Evolutionary conservation across 2,329 filamentous ascomycete species (phyloP).

Genomic region (Metarhizium guizhouense): DNA sequence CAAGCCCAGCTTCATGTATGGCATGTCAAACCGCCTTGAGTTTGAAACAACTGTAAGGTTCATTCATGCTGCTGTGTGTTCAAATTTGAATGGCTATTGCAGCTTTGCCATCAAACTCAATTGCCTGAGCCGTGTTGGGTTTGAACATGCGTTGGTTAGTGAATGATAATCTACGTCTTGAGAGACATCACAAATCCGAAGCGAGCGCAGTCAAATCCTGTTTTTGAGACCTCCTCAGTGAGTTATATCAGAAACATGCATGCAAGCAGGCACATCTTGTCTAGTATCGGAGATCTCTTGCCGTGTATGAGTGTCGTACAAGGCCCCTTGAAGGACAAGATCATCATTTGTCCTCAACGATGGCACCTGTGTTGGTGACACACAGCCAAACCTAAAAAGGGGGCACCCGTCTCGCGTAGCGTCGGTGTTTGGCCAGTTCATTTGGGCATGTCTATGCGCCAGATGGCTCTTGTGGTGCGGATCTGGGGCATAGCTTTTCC

Average conservation of each 20-base stretch:
- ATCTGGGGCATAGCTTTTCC: background rate
- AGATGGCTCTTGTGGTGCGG: background rate
- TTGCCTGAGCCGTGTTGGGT: too few species aligned
- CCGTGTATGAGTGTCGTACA: background rate
- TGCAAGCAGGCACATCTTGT: background rate
- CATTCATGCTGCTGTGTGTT: background rate
- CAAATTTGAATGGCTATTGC: too few species aligned
- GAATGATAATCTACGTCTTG: too few species aligned
- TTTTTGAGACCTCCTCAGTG: background rate
- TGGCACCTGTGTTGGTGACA: background rate
- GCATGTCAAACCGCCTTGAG: background rate
- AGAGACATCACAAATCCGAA: background rate
- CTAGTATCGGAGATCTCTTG: background rate
- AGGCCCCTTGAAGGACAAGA: background rate
- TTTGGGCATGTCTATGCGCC: background rate
- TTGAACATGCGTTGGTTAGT: too few species aligned
- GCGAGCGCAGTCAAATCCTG: background rate
- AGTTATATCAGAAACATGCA: background rate
- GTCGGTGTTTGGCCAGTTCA: background rate
- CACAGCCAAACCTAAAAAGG: background rate
- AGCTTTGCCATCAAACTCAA: too few species aligned
- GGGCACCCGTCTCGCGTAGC: background rate
- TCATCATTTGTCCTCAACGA: background rate
- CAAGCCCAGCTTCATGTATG: background rate
- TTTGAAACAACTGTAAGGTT: background rate